These are phyloP conservation scores for Clarireedia monteithiana DNA, from an alignment of 2,329 filamentous ascomycete genomes.

Conservation along the genomic window DNA sequence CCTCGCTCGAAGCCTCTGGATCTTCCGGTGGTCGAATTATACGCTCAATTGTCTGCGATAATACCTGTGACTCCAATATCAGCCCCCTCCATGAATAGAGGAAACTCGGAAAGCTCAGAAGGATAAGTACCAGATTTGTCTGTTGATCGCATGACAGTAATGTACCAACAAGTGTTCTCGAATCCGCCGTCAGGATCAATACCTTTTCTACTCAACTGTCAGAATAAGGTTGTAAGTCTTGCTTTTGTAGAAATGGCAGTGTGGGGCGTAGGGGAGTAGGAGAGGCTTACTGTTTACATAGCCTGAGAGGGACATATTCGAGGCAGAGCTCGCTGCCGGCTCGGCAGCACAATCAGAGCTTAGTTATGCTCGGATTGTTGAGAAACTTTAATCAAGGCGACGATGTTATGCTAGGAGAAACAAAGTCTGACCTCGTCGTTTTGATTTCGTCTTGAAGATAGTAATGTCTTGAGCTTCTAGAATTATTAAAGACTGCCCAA, in stretches of 20 bases:
- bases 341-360: conserved; percentile 13
- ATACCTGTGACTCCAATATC: conserved; percentile 46
- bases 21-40: conserved; percentile 84
- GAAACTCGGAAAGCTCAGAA: neutral
- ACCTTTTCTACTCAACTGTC: conserved; percentile 65
- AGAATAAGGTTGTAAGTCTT: conserved; percentile 30
- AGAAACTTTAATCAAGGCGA: too few species aligned
- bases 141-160: conserved; percentile 82
- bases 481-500: too few species aligned
- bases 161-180: conserved; percentile 74
- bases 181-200: conserved; percentile 84
- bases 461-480: too few species aligned
- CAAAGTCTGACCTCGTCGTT: too few species aligned
- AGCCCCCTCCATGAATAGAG: neutral
- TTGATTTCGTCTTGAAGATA: too few species aligned
- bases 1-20: conserved; percentile 69
- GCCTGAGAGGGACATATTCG: conserved; percentile 42
- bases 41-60: conserved; percentile 76
- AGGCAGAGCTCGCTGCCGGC: conserved; percentile 18
- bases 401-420: too few species aligned
- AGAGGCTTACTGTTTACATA: conserved; percentile 45
- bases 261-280: neutral
- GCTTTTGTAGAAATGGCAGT: neutral
- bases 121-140: conserved; percentile 65
- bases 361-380: neutral